Base-by-base conservation (phyloP, 768 basidiomycete genomes). In the Leucosporidium creatinivorum region DNA sequence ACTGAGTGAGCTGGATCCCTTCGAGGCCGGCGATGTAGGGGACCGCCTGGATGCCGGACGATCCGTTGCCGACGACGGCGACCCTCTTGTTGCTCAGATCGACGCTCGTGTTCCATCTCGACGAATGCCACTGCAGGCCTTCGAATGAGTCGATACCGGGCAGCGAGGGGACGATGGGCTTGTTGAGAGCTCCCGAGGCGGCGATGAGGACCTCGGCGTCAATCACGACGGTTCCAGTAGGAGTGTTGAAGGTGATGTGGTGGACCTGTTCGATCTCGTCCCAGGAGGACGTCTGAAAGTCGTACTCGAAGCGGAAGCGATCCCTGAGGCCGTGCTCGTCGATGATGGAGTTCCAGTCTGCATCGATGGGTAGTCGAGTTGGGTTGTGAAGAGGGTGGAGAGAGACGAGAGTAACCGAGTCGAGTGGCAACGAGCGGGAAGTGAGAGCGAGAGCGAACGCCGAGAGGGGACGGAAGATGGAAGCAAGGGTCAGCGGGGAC, bases 1-100 rank as follows among this genome's bases (percentile, higher is more conserved):
- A 84, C 74, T 87, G 84, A 64, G 83, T 78, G 36, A 79, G 66
- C 23, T 73, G 12, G 48, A 72, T 69, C 4, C 75, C 69, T 0
- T 72, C 65, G 28, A 77, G 70, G 21, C 69, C 39, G 2, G 68
- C 58, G 19, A 79, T 69, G 28, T 65, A 44, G 3, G 78, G 77
- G 0, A 78, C 61, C 57, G 77, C 65, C 74, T 88, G 86, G 9
- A 85, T 84, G 81, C 81, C 85, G 51, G 83, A 84, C 68, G 83
- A 85, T 5, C 85, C 86, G 73, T 86, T 86, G 49, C 85, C 86
- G 73, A 86, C 82, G 19, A 87, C 82, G 1, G 83, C 85, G 10
- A 87, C 81, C 31, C 80, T 78, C 76, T 85, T 85, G 2, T 82
- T 82, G 65, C 77, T 77, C 63, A 86, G 73, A 54, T 80, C 74